Evolutionary conservation across 352 stramenopile genomes (phyloP), one percentile per base, ranked within the genome.

Genomic region (Saprolegnia parasitica): DNA sequence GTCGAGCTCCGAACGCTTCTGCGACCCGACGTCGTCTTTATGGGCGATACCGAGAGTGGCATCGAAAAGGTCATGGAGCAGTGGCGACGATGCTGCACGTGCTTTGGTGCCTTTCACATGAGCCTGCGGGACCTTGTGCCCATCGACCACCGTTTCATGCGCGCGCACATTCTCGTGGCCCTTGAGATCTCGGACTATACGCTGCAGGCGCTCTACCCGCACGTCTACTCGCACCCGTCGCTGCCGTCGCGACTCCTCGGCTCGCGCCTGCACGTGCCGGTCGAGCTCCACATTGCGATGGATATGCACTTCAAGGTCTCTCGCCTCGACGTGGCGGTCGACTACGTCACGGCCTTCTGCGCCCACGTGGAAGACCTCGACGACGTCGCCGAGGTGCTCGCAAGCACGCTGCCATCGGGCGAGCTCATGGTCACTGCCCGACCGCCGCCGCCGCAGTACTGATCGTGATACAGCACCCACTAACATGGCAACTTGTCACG

Each of bases 291-390:
- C 29, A 37, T 67, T 18, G 42, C 16, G 26, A 47, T 67, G 61
- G 61, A 67, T 37, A 16, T n/a, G 32, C 61, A 67, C 40, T 67
- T 67, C 61, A 67, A 67, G 39, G 40, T 67, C 20, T n/a, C 40
- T 15, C 37, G 40, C n/a, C 26, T 67, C 26, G 39, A 67, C 26
- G 20, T 37, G 13, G 61, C 26, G 9, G 40, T 56, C 20, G 61
- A 46, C 13, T 67, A 46, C 23, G 20, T 39, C 21, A 8, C 37
- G 24, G 61, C 61, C 5, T 46, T 67, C 16, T n/a, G 26, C 5
- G 18, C 13, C 15, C 26, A 23, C 26, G 21, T 67, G 6, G 29
- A 29, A 16, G 49, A 56, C 49, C 8, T 46, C 39, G 61, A 67
- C 20, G 61, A 56, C 5, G 39, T 58, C 26, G 61, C 32, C 29